Percentiles rank a stretch among this genome's conserved stretches.
Conservation (phyloP, 2,329 filamentous ascomycete species). For the Bipolaris cookei region DNA sequence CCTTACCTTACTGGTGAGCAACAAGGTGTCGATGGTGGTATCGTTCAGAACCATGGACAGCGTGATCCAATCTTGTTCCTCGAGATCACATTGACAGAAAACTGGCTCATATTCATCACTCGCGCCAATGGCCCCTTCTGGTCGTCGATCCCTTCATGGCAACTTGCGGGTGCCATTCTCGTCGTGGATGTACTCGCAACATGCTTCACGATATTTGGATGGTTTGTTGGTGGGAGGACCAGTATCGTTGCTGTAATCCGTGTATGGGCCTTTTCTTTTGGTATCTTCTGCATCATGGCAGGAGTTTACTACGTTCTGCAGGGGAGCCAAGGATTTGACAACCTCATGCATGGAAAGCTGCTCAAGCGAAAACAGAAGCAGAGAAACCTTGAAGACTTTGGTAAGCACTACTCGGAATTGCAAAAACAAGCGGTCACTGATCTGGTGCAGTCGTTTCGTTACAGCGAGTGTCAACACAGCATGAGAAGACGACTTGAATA, state of each 20-base stretch:
- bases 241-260: slow-evolving; percentile 84
- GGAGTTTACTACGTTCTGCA: slow-evolving; percentile 80
- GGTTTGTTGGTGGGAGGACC: slow-evolving; percentile 73
- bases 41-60: slow-evolving; percentile 87
- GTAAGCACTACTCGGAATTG: slow-evolving; percentile 60
- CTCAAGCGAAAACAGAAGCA: slow-evolving; percentile 83
- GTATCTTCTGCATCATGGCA: slow-evolving; percentile 84
- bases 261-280: slow-evolving; percentile 91
- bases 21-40: slow-evolving; percentile 73
- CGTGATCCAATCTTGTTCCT: slow-evolving; percentile 85
- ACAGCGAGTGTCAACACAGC: slow-evolving; percentile 88
- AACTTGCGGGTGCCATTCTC: slow-evolving; percentile 77
- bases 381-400: slow-evolving; percentile 85
- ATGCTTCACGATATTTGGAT: slow-evolving; percentile 84
- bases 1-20: slow-evolving; percentile 48
- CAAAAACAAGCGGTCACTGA: slow-evolving; percentile 54
- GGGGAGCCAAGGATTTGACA: slow-evolving; percentile 81
- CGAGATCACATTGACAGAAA: slow-evolving; percentile 88
- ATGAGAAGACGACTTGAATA: slow-evolving; percentile 78
- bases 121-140: slow-evolving; percentile 92
- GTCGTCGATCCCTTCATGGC: slow-evolving; percentile 87
- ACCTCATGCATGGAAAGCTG: slow-evolving; percentile 90
- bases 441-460: slow-evolving; percentile 74
- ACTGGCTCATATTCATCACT: slow-evolving; percentile 96
- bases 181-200: slow-evolving; percentile 84